Conservation (phyloP, 768 basidiomycete genomes). For the Serendipita indica region DNA sequence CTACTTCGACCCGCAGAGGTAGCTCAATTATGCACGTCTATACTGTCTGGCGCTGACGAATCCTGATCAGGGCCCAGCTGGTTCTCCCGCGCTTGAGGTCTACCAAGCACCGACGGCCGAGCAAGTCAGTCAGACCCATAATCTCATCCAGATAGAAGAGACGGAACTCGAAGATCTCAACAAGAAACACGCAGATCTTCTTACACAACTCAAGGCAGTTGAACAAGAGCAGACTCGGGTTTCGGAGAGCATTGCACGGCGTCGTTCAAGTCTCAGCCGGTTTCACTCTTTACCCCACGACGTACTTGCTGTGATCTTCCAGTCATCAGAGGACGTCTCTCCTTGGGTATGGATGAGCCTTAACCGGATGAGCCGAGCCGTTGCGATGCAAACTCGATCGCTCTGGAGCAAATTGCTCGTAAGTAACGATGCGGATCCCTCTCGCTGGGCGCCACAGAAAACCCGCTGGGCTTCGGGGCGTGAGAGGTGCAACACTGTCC, state of each 20-base stretch:
- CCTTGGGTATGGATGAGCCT: background rate
- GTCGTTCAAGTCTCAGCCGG: background rate
- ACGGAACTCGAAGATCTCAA: background rate
- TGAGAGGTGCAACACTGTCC: background rate
- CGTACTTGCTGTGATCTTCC: background rate
- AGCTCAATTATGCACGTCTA: too few relatives aligned
- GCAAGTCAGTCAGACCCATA: background rate
- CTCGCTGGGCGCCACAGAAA: background rate
- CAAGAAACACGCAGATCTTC: too few relatives aligned
- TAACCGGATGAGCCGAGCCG: background rate
- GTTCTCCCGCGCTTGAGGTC: too few relatives aligned
- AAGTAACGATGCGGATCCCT: background rate
- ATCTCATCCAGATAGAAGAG: background rate
- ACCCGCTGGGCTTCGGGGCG: background rate
- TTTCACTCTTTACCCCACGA: background rate
- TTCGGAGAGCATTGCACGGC: background rate
- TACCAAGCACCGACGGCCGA: too few relatives aligned
- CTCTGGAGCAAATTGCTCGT: background rate
- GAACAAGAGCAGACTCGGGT: background rate
- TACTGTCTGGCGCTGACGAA: too few relatives aligned
- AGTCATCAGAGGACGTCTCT: background rate
- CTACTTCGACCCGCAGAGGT: too few relatives aligned
- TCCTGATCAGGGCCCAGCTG: too few relatives aligned
- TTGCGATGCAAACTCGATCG: background rate
- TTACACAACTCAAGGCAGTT: background rate